phyloP scores from a whole-genome alignment of 1,139 yeast genomes.

The Taphrina confusa region DNA sequence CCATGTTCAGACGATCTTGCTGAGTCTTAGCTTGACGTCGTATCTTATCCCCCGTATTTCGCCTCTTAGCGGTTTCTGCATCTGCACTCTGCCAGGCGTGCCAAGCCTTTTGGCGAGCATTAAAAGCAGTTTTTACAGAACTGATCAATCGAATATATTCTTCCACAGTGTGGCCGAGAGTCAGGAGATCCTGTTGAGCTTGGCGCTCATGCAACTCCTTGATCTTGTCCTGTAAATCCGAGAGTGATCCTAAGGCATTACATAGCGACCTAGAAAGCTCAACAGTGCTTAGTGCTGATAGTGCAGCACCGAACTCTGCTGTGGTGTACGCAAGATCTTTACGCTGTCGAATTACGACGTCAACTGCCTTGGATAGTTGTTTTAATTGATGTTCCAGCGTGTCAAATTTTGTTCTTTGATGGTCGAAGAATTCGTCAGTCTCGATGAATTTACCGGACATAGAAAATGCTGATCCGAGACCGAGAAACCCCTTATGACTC shows the following conservation, averaged over 20 bases:
- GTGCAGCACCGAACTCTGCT: slow-evolving; percentile 60
- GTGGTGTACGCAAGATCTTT: slow-evolving; percentile 61
- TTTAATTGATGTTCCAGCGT: slow-evolving; percentile 71
- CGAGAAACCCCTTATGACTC: slow-evolving; percentile 55
- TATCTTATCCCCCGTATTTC: slow-evolving; percentile 56
- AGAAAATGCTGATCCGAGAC: slow-evolving; percentile 41
- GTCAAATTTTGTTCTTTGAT: slow-evolving; percentile 69
- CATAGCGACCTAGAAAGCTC: slow-evolving; percentile 73
- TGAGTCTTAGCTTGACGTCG: slow-evolving; percentile 60
- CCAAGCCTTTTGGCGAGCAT: slow-evolving; percentile 71
- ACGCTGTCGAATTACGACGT: slow-evolving; percentile 71
- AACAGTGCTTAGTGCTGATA: slow-evolving; percentile 64
- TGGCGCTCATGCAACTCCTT: slow-evolving; percentile 76
- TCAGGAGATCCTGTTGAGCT: slow-evolving; percentile 80
- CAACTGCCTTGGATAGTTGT: slow-evolving; percentile 69
- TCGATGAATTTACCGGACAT: slow-evolving; percentile 57
- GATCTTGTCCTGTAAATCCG: slow-evolving; percentile 69
- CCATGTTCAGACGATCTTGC: slow-evolving; percentile 59
- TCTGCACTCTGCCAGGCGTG: slow-evolving; percentile 60
- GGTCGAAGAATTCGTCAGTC: slow-evolving; percentile 71
- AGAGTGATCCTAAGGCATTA: slow-evolving; percentile 63
- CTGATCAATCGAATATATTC: slow-evolving; percentile 80
- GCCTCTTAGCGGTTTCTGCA: slow-evolving; percentile 54
- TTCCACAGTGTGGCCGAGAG: slow-evolving; percentile 83
- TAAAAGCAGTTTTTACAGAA: slow-evolving; percentile 72